These are phyloP conservation scores for Ceratocystiopsis sp. DNA, from an alignment of 2,329 filamentous ascomycete species.

Conservation along the genomic window DNA sequence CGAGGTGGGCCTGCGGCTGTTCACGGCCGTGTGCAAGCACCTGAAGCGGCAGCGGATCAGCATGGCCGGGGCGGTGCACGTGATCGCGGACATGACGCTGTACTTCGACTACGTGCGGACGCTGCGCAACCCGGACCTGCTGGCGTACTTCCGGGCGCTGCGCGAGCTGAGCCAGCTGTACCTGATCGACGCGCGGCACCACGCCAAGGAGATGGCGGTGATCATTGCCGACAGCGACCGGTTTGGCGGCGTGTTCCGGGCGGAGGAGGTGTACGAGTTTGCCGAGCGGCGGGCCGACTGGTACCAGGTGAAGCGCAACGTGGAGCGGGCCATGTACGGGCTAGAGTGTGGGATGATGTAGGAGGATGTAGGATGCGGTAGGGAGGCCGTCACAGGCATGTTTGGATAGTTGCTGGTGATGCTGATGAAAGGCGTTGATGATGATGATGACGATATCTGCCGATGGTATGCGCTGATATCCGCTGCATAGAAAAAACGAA, in stretches of 20 bases:
- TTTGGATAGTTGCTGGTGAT: no score
- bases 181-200: conserved; percentile 69
- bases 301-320: conserved; percentile 74
- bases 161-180: conserved; percentile 92
- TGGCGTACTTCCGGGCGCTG: conserved; percentile 81
- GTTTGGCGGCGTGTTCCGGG: conserved; percentile 81
- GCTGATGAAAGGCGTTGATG: no score
- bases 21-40: conserved; percentile 87
- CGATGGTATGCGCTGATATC: background rate
- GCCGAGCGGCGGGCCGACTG: conserved; percentile 87
- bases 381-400: no score
- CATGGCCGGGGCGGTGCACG: conserved; percentile 72
- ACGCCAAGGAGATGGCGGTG: conserved; percentile 87
- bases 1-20: conserved; percentile 85
- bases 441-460: no score
- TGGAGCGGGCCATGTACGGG: conserved; percentile 95
- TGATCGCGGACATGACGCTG: conserved; percentile 93
- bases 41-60: conserved; percentile 89
- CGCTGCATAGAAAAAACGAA: background rate
- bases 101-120: conserved; percentile 75
- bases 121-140: conserved; percentile 65
- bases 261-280: conserved; percentile 96
- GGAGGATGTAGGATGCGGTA: background rate
- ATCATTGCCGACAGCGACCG: conserved; percentile 85
- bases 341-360: conserved; percentile 78